phyloP scores from a whole-genome alignment of 2,329 filamentous ascomycete genomes.

The Phialocephala sp. region DNA sequence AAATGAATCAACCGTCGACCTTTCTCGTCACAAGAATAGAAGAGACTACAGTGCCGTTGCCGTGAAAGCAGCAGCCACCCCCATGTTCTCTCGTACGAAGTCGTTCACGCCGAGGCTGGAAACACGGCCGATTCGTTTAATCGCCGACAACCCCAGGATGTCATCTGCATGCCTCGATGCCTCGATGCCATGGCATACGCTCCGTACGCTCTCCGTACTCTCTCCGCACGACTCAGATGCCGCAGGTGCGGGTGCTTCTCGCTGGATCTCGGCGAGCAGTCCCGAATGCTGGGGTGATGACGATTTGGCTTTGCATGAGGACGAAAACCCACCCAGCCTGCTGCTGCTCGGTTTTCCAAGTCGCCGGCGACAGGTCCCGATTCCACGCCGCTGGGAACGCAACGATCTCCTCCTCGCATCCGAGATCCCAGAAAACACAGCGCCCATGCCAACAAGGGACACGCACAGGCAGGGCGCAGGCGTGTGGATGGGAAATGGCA shows the following conservation, averaged over 20 bases:
- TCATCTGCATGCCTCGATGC: not conserved
- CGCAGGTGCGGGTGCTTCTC: not conserved
- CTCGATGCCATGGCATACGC: not conserved
- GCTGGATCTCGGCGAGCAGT: slow-evolving; percentile 5
- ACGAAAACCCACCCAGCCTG: too few species aligned
- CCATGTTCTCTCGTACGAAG: not conserved
- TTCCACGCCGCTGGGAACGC: not conserved
- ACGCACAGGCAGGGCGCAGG: too few species aligned
- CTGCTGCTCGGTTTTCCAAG: too few species aligned
- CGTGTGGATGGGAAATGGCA: too few species aligned
- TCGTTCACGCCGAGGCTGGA: not conserved
- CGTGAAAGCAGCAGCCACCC: not conserved
- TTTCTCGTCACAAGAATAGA: not conserved
- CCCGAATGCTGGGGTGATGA: slow-evolving; percentile 5
- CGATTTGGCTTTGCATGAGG: not conserved
- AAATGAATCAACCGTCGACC: slow-evolving; percentile 4
- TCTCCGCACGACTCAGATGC: too few species aligned
- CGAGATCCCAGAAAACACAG: not conserved
- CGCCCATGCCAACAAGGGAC: too few species aligned
- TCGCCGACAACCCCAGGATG: not conserved
- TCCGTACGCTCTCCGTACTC: too few species aligned
- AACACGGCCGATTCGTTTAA: slow-evolving; percentile 3
- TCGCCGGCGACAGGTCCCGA: not conserved
- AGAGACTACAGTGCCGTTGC: not conserved
- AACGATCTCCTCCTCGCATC: not conserved